Percentiles rank a stretch among this genome's conserved stretches.
Evolutionary conservation across 306 rosid genomes (phyloP).

Genomic region (Castanopsis chinensis): DNA sequence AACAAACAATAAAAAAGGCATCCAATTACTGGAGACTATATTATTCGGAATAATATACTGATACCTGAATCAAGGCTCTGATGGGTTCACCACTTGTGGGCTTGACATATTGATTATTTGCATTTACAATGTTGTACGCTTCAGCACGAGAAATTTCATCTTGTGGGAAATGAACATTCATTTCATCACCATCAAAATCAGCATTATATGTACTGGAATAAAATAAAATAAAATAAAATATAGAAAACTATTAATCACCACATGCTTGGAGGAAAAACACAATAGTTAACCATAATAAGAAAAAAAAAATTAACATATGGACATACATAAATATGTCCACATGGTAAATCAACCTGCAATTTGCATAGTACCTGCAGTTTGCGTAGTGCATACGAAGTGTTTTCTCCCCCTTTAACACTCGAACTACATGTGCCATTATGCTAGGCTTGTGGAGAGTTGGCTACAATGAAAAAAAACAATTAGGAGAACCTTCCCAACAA

Average conservation of each 20-base stretch:
- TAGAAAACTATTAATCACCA: conserved; percentile 10
- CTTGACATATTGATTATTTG: conserved; percentile 93
- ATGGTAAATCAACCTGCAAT: conserved; percentile 34
- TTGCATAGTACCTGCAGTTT: conserved; percentile 48
- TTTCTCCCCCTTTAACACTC: conserved; percentile 91
- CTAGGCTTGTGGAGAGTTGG: conserved; percentile 99
- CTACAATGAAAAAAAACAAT: conserved; percentile 44
- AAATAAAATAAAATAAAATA: neutral
- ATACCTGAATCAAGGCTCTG: conserved; percentile 92
- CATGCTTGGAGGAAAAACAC: neutral
- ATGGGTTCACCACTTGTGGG: conserved; percentile 98
- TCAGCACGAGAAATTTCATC: conserved; percentile 96
- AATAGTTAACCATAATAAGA: neutral
- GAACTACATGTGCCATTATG: conserved; percentile 95
- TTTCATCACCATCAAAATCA: conserved; percentile 98
- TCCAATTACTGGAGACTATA: neutral
- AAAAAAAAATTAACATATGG: neutral
- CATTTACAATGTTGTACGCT: conserved; percentile 92
- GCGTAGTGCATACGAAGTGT: conserved; percentile 99
- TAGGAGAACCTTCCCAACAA: neutral
- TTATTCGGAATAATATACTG: conserved; percentile 1
- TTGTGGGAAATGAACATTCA: conserved; percentile 98
- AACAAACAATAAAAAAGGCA: neutral
- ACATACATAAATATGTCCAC: neutral
- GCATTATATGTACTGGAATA: conserved; percentile 86